Evolutionary conservation across 768 basidiomycete species (phyloP).

Genomic region (Daedalea quercina): DNA sequence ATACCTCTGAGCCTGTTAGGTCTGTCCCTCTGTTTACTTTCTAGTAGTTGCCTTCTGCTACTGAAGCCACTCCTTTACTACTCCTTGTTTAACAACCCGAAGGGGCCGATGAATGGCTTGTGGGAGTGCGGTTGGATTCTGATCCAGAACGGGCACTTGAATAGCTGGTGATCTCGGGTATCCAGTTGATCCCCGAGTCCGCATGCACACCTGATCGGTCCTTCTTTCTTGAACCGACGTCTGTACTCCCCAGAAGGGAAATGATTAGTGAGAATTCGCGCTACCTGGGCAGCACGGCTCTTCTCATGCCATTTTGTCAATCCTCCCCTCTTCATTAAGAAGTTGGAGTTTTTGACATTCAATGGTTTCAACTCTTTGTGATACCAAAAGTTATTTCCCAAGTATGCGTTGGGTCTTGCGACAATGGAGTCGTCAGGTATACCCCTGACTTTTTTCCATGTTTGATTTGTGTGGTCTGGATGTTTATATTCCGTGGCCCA

Average conservation of each 20-base stretch:
- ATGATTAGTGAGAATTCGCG: not conserved
- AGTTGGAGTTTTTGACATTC: not conserved
- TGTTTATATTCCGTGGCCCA: not conserved
- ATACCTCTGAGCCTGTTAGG: too few species aligned
- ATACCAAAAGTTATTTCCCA: not conserved
- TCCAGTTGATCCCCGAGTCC: not conserved
- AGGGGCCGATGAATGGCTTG: not conserved
- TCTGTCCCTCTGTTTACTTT: too few species aligned
- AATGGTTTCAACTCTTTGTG: not conserved
- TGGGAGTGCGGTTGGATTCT: not conserved
- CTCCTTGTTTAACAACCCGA: too few species aligned
- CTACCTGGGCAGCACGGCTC: too few species aligned
- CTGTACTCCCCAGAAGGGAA: conserved; percentile 5
- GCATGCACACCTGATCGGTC: not conserved
- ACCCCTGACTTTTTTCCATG: too few species aligned
- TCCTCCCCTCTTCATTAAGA: not conserved
- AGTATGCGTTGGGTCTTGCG: not conserved
- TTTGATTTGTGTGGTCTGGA: not conserved
- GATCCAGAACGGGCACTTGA: conserved; percentile 1
- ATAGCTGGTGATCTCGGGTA: not conserved
- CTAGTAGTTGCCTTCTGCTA: too few species aligned
- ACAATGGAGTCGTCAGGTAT: not conserved
- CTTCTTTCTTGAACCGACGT: not conserved
- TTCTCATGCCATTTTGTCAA: not conserved
- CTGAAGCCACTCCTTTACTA: too few species aligned